A percentile compares a stretch with the other conserved stretches of the same genome.
phyloP scores from a whole-genome alignment of 2,329 filamentous ascomycete genomes.

The Aspergillus vadensis region DNA sequence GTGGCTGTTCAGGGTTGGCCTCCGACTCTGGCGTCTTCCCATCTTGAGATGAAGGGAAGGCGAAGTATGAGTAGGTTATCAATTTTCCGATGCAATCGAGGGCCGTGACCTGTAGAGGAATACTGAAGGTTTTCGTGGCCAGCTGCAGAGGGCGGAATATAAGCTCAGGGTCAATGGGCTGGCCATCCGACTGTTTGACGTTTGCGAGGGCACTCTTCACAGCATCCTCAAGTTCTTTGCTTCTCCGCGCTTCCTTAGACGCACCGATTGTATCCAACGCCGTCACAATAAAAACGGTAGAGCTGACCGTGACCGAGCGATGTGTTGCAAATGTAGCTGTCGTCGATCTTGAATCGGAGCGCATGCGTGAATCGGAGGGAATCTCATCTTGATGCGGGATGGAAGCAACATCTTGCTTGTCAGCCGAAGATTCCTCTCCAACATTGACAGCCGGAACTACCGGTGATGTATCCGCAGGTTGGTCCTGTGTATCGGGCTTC shows the following conservation, averaged over 20 bases:
- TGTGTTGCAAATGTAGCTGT: conserved; percentile 54
- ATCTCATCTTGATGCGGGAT: conserved; percentile 28
- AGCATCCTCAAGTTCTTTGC: conserved; percentile 79
- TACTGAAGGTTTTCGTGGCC: conserved; percentile 82
- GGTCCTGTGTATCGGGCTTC: conserved; percentile 16
- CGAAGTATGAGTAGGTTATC: conserved; percentile 98
- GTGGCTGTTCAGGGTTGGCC: conserved; percentile 53
- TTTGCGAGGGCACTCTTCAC: conserved; percentile 79
- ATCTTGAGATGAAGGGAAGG: conserved; percentile 59
- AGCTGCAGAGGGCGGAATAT: conserved; percentile 90
- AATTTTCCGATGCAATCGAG: conserved; percentile 98
- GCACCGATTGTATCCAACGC: conserved; percentile 88
- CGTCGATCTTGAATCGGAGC: conserved; percentile 65
- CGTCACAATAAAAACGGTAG: conserved; percentile 91
- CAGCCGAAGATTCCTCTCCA: conserved; percentile 16
- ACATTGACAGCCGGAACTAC: conserved; percentile 19
- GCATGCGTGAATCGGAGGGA: conserved; percentile 42
- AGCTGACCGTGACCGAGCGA: conserved; percentile 73
- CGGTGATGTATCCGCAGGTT: conserved; percentile 4
- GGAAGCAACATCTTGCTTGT: conserved; percentile 20
- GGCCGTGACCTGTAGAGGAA: conserved; percentile 82
- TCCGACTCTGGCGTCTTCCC: conserved; percentile 25
- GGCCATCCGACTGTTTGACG: conserved; percentile 79
- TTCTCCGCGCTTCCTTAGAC: conserved; percentile 87
- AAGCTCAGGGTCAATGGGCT: conserved; percentile 84